phyloP scores from a whole-genome alignment of 1,284 basidiomycete genomes.

The Cystobasidium slooffiae region DNA sequence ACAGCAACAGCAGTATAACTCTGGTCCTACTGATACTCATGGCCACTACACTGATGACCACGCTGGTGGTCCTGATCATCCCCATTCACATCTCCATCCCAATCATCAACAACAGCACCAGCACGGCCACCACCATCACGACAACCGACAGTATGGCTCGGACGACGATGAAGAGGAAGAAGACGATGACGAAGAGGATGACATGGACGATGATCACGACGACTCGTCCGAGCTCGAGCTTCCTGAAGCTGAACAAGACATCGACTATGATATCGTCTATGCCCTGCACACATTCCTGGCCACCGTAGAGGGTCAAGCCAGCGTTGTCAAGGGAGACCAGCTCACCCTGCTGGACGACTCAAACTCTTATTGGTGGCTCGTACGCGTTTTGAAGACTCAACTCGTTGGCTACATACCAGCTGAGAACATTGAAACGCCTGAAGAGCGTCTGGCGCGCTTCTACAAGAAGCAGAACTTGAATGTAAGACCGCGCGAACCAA shows the following conservation, averaged over 20 bases:
- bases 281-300: slow-evolving; percentile 90
- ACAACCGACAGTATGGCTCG: neutral
- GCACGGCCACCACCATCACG: slow-evolving; percentile 7
- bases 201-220: slow-evolving; percentile 37
- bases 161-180: slow-evolving; percentile 35
- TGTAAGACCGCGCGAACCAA: slow-evolving; percentile 62
- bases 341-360: slow-evolving; percentile 92
- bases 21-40: neutral
- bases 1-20: neutral
- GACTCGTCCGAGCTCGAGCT: slow-evolving; percentile 35
- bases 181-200: slow-evolving; percentile 35
- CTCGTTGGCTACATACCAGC: slow-evolving; percentile 99
- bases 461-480: slow-evolving; percentile 99
- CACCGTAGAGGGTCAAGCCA: slow-evolving; percentile 93
- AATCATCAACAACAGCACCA: neutral
- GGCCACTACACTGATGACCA: neutral
- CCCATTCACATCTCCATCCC: neutral
- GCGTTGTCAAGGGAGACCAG: slow-evolving; percentile 93
- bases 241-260: slow-evolving; percentile 73
- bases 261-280: slow-evolving; percentile 87
- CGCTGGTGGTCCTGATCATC: neutral
- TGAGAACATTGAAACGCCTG: slow-evolving; percentile 98
- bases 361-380: slow-evolving; percentile 98
- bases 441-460: slow-evolving; percentile 88
- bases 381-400: slow-evolving; percentile 93